phyloP scores from a whole-genome alignment of 2,329 filamentous ascomycete species.

The Ilyonectria sp. region DNA sequence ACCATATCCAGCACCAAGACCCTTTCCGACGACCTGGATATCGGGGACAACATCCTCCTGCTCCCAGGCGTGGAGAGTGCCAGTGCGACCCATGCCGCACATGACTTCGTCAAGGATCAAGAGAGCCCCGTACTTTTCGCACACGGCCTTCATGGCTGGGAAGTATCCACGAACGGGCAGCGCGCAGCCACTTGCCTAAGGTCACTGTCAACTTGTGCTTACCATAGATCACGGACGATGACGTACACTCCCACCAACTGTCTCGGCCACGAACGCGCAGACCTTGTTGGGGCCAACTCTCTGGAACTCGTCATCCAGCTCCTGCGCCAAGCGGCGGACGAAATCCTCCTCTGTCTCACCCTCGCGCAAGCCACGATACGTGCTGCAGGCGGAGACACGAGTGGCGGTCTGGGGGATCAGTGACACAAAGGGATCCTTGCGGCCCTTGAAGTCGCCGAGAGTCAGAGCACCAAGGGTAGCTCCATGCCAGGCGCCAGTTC shows the following conservation, averaged over 20 bases:
- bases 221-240: neutral
- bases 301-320: constrained; percentile 64
- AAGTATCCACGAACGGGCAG: constrained; percentile 31
- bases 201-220: neutral
- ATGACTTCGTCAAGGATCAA: constrained; percentile 75
- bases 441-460: constrained; percentile 39
- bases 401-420: constrained; percentile 39
- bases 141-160: constrained; percentile 65
- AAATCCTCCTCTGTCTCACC: constrained; percentile 58
- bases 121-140: constrained; percentile 68
- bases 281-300: constrained; percentile 62
- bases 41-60: constrained; percentile 73
- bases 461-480: constrained; percentile 40
- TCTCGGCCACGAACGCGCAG: constrained; percentile 65
- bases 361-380: constrained; percentile 40
- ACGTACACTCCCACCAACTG: constrained; percentile 52
- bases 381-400: constrained; percentile 27
- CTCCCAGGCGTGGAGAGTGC: constrained; percentile 75
- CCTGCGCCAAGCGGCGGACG: constrained; percentile 56
- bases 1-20: constrained; percentile 61
- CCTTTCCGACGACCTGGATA: constrained; percentile 77
- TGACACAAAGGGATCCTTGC: constrained; percentile 39
- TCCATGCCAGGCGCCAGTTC: constrained; percentile 39
- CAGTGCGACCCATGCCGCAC: constrained; percentile 76
- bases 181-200: constrained; percentile 40